Conservation (phyloP, 345 rosid species). For the Microcos paniculata region DNA sequence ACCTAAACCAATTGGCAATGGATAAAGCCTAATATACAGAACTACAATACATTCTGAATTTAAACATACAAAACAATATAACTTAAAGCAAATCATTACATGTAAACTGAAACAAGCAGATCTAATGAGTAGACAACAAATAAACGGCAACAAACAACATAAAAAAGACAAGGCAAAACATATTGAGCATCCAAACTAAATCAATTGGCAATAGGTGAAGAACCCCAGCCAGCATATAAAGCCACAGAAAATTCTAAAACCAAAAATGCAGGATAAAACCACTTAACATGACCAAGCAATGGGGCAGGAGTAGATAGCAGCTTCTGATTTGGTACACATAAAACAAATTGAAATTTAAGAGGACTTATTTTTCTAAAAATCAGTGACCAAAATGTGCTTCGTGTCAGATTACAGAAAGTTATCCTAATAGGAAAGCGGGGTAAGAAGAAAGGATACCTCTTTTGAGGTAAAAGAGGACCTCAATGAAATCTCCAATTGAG, state of each 20-base stretch:
- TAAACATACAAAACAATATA: not conserved
- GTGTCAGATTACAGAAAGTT: not conserved
- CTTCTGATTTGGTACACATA: not conserved
- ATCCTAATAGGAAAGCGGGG: slow-evolving; percentile 1
- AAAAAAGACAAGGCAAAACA: not conserved
- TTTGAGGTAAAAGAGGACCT: slow-evolving; percentile 32
- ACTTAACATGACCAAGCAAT: not conserved
- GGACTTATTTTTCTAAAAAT: not conserved
- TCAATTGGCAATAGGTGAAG: not conserved
- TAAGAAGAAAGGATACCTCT: slow-evolving; percentile 32
- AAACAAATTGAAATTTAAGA: not conserved
- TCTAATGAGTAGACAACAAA: not conserved
- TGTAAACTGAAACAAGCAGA: not conserved
- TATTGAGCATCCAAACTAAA: not conserved
- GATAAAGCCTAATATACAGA: not conserved
- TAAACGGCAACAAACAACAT: not conserved
- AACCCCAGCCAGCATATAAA: not conserved
- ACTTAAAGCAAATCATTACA: not conserved
- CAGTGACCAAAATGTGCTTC: not conserved
- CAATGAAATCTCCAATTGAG: slow-evolving; percentile 34
- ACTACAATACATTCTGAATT: not conserved
- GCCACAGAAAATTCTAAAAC: not conserved
- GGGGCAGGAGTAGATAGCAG: not conserved
- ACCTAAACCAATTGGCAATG: not conserved
- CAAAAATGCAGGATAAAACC: not conserved